Base-by-base conservation (phyloP, 2,329 filamentous ascomycete species). In the Lachnellula subtilissima region DNA sequence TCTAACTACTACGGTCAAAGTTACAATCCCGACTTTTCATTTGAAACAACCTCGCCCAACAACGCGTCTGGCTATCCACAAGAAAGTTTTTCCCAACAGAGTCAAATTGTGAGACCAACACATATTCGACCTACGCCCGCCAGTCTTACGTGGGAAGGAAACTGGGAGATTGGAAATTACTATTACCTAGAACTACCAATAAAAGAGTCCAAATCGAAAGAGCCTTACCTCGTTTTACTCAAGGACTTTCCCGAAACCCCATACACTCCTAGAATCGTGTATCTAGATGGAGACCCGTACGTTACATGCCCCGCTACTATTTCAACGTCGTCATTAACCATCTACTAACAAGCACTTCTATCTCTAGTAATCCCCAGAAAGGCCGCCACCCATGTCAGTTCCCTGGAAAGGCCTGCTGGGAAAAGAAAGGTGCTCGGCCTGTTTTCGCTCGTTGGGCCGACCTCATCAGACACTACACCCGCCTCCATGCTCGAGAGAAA, bases 401-500 rank as follows among this genome's bases (percentile, higher is more conserved):
- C 35, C 66, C 66, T 9, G 57, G 52, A 2, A 32, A 36, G 8
- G 53, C 50, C 22, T 68, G 66, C 43, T 46, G 56, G 17, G 56
- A 58, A 17, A 54, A 55, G 17, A 57, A 52, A 35, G 22, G 22
- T 12, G 8, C 5, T 32, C 55, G 36, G 17, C 48, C 42, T 7
- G 25, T 47, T 9, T 73, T 71, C 57, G 50, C 50, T 0, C 63
- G 72, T 37, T 63, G 67, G 19, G 71, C 71, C 1, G 73, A 75
- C 46, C 65, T 73, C n/a, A 63, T 71, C 37, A 67, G 73, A 0
- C 73, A 75, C 56, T 63, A 68, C 39, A 56, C 61, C n/a, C 63
- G 67, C 32, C 65, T 71, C 1, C 71, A 74, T 47, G 61, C 61
- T 2, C 22, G 54, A 6, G 23, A 60, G 5, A 59, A 61, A 19